Evolutionary conservation across 2,329 filamentous ascomycete species (phyloP), one percentile per base, ranked within the genome.

Genomic region (Madurella mycetomatis): DNA sequence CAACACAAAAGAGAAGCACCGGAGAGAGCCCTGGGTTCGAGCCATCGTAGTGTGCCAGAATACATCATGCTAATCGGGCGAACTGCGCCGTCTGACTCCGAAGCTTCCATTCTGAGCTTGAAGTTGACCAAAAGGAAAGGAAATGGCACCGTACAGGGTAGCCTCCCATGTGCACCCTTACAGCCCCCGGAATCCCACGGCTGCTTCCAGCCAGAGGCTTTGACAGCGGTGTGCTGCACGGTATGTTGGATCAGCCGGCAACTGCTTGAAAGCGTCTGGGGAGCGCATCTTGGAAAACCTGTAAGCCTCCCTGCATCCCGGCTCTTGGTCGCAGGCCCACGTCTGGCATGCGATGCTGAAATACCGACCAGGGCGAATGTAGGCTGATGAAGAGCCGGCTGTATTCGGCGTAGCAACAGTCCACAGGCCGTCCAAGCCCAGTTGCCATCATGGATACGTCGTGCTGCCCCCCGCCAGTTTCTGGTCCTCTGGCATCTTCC

Each of bases 161-260:
- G 11, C 40, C 45, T 39, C 25, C 39, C 42, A 16, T 40, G 12
- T 42, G 5, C 30, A 12, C 19, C 41, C 34, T 15, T 39, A 30
- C 31, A 45, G 19, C 25, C 31, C 30, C 9, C 25, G 15, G 12
- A 25, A 17, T 41, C 15, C 46, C 11, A 39, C 25, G 25, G n/a
- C 18, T 25, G 25, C 25, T 25, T 25, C 34, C 9, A 37, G 34
- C 11, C 34, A 42, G 17, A 41, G 46, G 40, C 13, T 41, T 41
- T 34, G 31, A 47, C 34, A 31, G 18, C 19, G 16, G n/a, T n/a
- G n/a, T 32, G 46, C 13, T 37, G 42, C 18, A 44, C n/a, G 18
- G 31, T 41, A 41, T 17, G 44, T 46, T 51, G 54, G 53, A 57
- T 60, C 57, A 57, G 45, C 57, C 55, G 59, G 50, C 55, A 57